Evolutionary conservation across 192 early-diverging fungal species (phyloP).

Genomic region (Gamsiella multidivaricata): DNA sequence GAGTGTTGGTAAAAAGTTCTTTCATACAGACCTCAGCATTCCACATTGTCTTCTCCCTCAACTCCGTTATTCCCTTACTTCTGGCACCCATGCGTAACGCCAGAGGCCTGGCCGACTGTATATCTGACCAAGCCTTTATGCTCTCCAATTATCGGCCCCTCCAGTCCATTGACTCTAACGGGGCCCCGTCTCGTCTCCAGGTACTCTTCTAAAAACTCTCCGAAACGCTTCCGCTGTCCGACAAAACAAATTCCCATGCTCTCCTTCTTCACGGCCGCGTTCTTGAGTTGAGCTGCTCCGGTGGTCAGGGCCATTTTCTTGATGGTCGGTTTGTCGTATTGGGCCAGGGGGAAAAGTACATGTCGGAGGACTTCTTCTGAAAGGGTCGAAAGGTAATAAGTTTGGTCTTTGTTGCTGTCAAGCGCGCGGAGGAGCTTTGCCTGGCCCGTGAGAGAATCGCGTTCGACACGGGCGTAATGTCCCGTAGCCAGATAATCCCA

Average conservation of each 20-base stretch:
- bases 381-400: constrained; percentile 89
- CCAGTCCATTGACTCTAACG: constrained; percentile 18
- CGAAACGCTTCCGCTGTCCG: constrained; percentile 80
- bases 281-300: constrained; percentile 59
- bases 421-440: constrained; percentile 48
- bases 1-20: background rate
- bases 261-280: constrained; percentile 77
- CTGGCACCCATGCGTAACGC: constrained; percentile 68
- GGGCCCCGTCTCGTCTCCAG: constrained; percentile 30
- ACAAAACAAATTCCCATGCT: constrained; percentile 98
- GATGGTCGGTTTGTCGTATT: constrained; percentile 76
- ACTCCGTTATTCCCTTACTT: constrained; percentile 69
- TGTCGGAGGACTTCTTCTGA: constrained; percentile 57
- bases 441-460: constrained; percentile 15
- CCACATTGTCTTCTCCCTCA: constrained; percentile 7
- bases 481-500: constrained; percentile 55
- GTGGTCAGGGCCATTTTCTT: constrained; percentile 69
- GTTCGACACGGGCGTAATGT: constrained; percentile 66
- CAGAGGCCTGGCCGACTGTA: constrained; percentile 85
- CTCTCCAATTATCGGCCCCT: constrained; percentile 46
- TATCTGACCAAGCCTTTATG: constrained; percentile 77
- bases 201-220: constrained; percentile 75
- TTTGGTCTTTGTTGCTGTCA: constrained; percentile 91
- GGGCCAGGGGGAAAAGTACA: constrained; percentile 87
- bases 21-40: constrained; percentile 22